Conservation (phyloP, 2,329 filamentous ascomycete species). For the Penicillium sp. region DNA sequence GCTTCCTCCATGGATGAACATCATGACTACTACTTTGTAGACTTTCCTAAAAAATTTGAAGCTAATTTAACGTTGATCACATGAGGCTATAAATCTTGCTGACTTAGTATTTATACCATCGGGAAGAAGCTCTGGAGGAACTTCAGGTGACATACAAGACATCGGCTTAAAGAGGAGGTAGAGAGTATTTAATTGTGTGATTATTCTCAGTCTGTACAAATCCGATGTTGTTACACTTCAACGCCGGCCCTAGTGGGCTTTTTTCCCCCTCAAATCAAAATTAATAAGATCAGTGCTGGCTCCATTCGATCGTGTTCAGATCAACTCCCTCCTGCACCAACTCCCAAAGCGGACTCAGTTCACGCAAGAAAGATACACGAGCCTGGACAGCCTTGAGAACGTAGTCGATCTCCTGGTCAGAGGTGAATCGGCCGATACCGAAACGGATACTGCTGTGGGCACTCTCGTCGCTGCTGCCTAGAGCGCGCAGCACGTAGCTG, state of each 20-base stretch:
- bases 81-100: background rate
- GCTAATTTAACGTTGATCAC: background rate
- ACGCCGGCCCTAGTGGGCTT: conserved; percentile 16
- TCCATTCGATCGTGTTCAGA: conserved; percentile 96
- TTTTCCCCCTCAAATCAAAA: conserved; percentile 20
- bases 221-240: conserved; percentile 23
- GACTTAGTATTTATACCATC: too few species aligned
- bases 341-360: conserved; percentile 95
- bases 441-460: conserved; percentile 98
- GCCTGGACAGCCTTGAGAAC: conserved; percentile 91
- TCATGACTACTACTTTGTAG: conserved; percentile 12
- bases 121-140: too few species aligned
- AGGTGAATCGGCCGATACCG: conserved; percentile 95
- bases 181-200: conserved; percentile 8
- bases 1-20: conserved; percentile 20
- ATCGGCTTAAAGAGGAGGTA: background rate
- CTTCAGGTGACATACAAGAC: background rate
- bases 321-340: conserved; percentile 95
- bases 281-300: conserved; percentile 70
- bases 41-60: background rate
- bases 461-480: conserved; percentile 95
- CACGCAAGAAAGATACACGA: conserved; percentile 85
- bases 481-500: conserved; percentile 88
- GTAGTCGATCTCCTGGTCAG: conserved; percentile 92
- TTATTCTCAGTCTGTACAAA: conserved; percentile 26